Base-by-base conservation (phyloP, 495 filamentous ascomycete species). In the Beverwykella pulmonaria region DNA sequence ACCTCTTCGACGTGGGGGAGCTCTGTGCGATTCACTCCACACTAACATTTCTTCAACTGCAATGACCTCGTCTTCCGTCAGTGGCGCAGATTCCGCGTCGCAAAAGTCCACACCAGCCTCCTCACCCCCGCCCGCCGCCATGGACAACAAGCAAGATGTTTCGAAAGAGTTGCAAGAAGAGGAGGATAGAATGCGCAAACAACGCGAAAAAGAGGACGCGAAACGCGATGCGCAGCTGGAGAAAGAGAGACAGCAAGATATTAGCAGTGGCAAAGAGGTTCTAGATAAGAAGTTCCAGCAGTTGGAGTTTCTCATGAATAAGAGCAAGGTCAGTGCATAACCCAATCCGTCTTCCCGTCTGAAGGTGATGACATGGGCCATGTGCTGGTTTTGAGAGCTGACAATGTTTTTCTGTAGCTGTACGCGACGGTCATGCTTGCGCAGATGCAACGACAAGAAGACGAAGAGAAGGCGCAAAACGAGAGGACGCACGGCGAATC, bases 391-490 rank as follows among this genome's bases (percentile, higher is more conserved):
- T 20, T 22, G 19, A 39, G n/a, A 39, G 53, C 27, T 55, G 34
- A 53, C 60, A n/a, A n/a, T 10, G 30, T 2, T 34, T 25, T 60
- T 25, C n/a, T 57, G 34, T 57, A 75, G 75, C 72, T 81, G 20
- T 81, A 80, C 70, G 65, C 74, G 36, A 80, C 57, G 64, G 86
- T 87, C 56, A 86, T 87, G 84, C 79, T 85, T 20, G 78, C 83
- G 32, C 86, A 87, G 62, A 87, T 87, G 82, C 82, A 85, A 61
- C 81, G 84, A 50, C 84, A 86, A 59, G 82, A 87, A 70, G 84
- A 86, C 34, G 80, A 83, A 25, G 83, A 83, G 41, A 79, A 75
- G 15, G 74, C 77, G 14, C 78, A 79, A 55, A 79, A 82, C 1
- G 76, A 80, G 34, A 81, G 80, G 65, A 77, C 74, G 27, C 73